These are phyloP conservation scores for Cryptococcus amylolentus DNA, from an alignment of 1,284 basidiomycete species.

Conservation along the genomic window DNA sequence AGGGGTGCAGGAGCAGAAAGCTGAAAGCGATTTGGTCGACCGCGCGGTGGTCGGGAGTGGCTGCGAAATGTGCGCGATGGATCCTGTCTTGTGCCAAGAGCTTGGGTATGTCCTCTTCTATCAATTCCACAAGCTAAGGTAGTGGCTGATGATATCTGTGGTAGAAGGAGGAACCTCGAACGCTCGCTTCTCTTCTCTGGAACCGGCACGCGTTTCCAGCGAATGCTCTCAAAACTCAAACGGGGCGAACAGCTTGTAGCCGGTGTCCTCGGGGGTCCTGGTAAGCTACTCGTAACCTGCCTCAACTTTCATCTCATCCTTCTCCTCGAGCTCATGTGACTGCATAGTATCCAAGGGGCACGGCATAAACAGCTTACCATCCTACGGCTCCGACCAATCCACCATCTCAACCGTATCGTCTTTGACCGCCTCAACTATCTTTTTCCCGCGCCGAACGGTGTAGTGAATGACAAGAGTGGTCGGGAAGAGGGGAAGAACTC, in stretches of 20 bases:
- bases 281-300: neutral
- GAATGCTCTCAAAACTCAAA: constrained; percentile 24
- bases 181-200: constrained; percentile 7
- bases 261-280: constrained; percentile 29
- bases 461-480: constrained; percentile 7
- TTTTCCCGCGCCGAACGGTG: constrained; percentile 28
- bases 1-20: neutral
- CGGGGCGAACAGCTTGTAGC: constrained; percentile 24
- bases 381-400: constrained; percentile 23
- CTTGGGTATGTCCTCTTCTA: constrained; percentile 11
- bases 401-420: constrained; percentile 32
- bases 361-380: constrained; percentile 14
- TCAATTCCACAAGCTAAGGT: neutral
- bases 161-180: neutral
- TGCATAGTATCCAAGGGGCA: constrained; percentile 29
- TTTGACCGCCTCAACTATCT: constrained; percentile 36
- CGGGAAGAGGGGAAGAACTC: constrained; percentile 17
- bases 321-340: too few species aligned
- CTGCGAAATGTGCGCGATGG: constrained; percentile 13
- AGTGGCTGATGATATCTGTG: too few species aligned
- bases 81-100: constrained; percentile 12
- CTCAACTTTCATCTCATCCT: too few species aligned
- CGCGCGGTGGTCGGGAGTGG: neutral
- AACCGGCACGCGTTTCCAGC: constrained; percentile 23
- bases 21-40: neutral